Percentiles rank a stretch among this genome's conserved stretches.
Evolutionary conservation across 306 rosid species (phyloP).

Genomic region (Phaseolus lunatus): DNA sequence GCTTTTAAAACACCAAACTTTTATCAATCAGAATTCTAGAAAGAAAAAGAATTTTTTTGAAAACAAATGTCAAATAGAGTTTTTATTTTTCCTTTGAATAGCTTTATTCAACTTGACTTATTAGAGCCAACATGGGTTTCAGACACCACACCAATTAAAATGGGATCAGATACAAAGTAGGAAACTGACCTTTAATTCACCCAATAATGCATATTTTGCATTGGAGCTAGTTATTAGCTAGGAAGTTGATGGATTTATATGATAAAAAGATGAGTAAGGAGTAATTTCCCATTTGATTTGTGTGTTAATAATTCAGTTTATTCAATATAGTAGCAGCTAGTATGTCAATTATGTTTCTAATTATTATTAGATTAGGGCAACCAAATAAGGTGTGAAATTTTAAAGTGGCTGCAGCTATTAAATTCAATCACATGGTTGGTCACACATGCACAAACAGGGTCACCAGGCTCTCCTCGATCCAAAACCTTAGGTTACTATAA

Average conservation of each 20-base stretch:
- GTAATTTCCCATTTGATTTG: not conserved
- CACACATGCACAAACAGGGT: constrained; percentile 39
- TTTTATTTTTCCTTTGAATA: no score
- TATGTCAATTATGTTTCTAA: not conserved
- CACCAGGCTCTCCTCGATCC: constrained; percentile 26
- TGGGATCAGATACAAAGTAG: constrained; percentile 4
- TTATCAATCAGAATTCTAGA: no score
- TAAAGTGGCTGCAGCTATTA: constrained; percentile 31
- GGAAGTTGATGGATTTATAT: not conserved
- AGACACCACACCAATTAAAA: not conserved
- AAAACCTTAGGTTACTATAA: constrained; percentile 54
- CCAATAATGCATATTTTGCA: not conserved
- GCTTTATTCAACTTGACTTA: not conserved
- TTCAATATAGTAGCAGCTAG: not conserved
- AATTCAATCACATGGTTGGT: constrained; percentile 42
- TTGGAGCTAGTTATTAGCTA: not conserved
- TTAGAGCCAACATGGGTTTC: not conserved
- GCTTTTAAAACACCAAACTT: no score
- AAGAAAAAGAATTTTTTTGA: no score
- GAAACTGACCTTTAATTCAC: not conserved
- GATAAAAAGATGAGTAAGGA: not conserved
- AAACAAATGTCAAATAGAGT: no score
- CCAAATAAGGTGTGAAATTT: constrained; percentile 29
- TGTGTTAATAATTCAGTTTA: constrained; percentile 4
- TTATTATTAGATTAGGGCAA: constrained; percentile 5